Evolutionary conservation across 1,284 basidiomycete genomes (phyloP).

Genomic region (Sphagnurus paluster): DNA sequence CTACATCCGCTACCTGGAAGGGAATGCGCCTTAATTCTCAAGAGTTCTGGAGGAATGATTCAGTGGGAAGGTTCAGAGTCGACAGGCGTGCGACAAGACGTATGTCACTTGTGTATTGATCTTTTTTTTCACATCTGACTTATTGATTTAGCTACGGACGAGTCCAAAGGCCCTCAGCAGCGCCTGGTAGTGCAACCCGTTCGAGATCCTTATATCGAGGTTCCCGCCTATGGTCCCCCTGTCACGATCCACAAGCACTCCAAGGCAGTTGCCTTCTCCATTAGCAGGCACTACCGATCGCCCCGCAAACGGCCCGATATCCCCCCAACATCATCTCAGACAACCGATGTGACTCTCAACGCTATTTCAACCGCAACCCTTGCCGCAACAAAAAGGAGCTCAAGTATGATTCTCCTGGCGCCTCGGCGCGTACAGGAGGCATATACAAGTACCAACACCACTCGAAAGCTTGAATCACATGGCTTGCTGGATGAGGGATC

Average conservation of each 20-base stretch:
- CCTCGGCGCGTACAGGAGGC: conserved; percentile 71
- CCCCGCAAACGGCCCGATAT: conserved; percentile 16
- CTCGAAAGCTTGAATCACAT: conserved; percentile 64
- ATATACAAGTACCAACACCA: conserved; percentile 77
- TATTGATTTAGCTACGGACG: conserved; percentile 39
- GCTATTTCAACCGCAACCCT: conserved; percentile 8
- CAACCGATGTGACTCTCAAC: conserved; percentile 13
- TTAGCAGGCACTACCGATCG: conserved; percentile 57
- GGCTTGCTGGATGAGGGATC: conserved; percentile 56
- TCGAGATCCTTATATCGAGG: conserved; percentile 45
- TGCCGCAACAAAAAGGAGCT: conserved; percentile 28
- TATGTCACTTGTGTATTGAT: conserved; percentile 32
- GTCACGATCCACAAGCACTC: conserved; percentile 79
- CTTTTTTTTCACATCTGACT: conserved; percentile 4
- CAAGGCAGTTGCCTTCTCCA: conserved; percentile 70
- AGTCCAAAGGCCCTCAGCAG: conserved; percentile 61
- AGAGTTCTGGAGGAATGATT: conserved; percentile 69
- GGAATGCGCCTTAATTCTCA: conserved; percentile 53
- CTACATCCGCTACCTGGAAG: conserved; percentile 29
- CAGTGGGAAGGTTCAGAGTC: conserved; percentile 66
- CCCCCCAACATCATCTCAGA: conserved; percentile 14
- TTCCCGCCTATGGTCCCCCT: conserved; percentile 52
- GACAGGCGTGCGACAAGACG: conserved; percentile 48
- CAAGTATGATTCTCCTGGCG: conserved; percentile 60
- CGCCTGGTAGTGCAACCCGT: conserved; percentile 63